Base-by-base conservation (phyloP, 2,329 filamentous ascomycete genomes). In the Macrophomina phaseolina region DNA sequence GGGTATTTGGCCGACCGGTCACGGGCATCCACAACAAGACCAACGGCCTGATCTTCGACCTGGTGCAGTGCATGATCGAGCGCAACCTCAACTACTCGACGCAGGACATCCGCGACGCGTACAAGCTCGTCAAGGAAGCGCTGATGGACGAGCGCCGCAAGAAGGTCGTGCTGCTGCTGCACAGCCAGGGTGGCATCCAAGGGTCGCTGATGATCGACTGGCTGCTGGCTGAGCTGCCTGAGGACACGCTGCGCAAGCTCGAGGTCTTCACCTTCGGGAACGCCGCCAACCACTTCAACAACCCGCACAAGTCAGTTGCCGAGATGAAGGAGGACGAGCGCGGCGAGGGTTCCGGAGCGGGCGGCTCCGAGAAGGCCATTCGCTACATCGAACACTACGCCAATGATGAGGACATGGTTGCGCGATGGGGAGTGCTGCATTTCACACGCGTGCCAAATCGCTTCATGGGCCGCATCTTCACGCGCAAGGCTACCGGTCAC, bases 211-310 rank as follows among this genome's bases (percentile, higher is more conserved):
- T 92, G 5, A 78, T 94, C 6, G 91, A 95, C 78, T 92, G 91
- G 89, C 83, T 94, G 1, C 81, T 93, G 1, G 87, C 90, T 69
- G 91, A 93, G 73, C 78, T 74, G 14, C 67, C 69, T 5, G 68
- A 71, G 34, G 68, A 74, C 67, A 66, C 64, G 36, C 34, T 73
- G 12, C 61, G 68, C 9, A 71, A 70, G 32, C 69, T 75, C 12
- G 91, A 94, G 76, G 86, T 94, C 12, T 85, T 85, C 76, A 94
- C 91, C 0, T 94, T 94, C 75, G 91, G 90, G 34, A 90, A 87
- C 67, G 91, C 91, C 0, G 90, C 91, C 0, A 92, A 92, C 72
- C 91, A 94, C 76, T 94, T 93, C 81, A 93, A 93, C 76, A 92
- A 93, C 69, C 91, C 91, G 0, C 85, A 87, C 70, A 64, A 68